Percentiles rank a stretch among this genome's conserved stretches.
These are phyloP conservation scores for Stephania japonica DNA, from an alignment of 164 flowering plant genomes.

Conservation along the genomic window DNA sequence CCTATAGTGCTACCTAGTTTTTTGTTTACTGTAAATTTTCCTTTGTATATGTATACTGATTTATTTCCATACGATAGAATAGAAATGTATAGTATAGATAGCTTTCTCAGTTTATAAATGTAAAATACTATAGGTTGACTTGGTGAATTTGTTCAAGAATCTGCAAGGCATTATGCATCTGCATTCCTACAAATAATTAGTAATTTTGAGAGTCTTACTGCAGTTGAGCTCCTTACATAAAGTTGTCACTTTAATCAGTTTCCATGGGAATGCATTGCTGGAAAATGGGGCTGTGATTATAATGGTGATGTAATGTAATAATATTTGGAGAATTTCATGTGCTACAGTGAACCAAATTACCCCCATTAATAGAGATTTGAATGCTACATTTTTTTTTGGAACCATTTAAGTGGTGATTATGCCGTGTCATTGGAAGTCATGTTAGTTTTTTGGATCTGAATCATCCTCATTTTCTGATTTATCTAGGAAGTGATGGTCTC, in stretches of 20 bases:
- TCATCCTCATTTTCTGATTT: background rate
- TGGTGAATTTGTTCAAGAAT: constrained; percentile 1
- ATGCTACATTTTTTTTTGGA: background rate
- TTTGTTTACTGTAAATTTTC: constrained; percentile 3
- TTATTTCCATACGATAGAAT: constrained; percentile 4
- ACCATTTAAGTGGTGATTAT: background rate
- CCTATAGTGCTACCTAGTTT: constrained; percentile 6
- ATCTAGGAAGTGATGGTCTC: background rate
- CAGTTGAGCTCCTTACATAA: background rate
- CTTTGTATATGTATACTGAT: constrained; percentile 7
- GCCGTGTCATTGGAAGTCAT: background rate
- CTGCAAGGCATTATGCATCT: background rate
- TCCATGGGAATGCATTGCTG: background rate
- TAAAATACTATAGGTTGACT: background rate
- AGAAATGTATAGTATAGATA: constrained; percentile 1
- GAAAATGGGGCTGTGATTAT: background rate
- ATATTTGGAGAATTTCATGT: background rate
- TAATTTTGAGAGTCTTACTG: background rate
- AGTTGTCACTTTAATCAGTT: background rate
- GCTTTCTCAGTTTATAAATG: background rate
- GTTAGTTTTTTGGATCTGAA: background rate
- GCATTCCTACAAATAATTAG: background rate
- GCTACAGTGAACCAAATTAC: background rate
- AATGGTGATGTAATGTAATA: background rate
- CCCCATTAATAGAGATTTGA: background rate